Conservation (phyloP, 805 yeast genomes). For the Pichia phayaonensis region DNA sequence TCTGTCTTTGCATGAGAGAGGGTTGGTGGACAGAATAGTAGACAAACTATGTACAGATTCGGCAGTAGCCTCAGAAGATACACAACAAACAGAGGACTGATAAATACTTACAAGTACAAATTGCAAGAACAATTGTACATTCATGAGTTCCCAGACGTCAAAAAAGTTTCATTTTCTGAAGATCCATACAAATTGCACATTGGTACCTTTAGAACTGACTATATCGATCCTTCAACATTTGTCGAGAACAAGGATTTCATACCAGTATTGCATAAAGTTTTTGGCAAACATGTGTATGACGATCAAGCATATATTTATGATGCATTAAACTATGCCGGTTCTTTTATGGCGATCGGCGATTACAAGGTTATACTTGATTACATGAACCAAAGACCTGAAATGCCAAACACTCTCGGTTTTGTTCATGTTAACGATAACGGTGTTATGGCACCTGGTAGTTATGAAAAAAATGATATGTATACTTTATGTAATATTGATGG, state of each 20-base stretch:
- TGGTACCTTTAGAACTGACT: constrained; percentile 15
- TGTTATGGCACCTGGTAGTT: constrained; percentile 45
- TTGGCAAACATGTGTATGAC: constrained; percentile 23
- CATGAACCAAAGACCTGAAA: constrained; percentile 50
- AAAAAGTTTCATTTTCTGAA: constrained; percentile 24
- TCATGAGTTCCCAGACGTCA: constrained; percentile 15
- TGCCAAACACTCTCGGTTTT: constrained; percentile 66
- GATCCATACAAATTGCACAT: constrained; percentile 20
- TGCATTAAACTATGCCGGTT: constrained; percentile 42
- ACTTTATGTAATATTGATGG: constrained; percentile 44
- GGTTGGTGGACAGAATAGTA: background rate
- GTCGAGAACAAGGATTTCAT: constrained; percentile 22
- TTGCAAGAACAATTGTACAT: constrained; percentile 24
- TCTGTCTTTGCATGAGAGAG: background rate
- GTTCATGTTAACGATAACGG: constrained; percentile 52
- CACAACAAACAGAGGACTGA: constrained; percentile 15
- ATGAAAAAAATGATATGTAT: constrained; percentile 54
- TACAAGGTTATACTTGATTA: constrained; percentile 55
- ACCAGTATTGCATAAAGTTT: constrained; percentile 17
- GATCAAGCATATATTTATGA: constrained; percentile 52
- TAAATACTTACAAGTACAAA: constrained; percentile 17
- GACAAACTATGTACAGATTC: constrained; percentile 1
- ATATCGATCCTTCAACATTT: constrained; percentile 20
- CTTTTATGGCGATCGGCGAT: constrained; percentile 66
- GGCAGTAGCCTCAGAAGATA: background rate